Conservation (phyloP, 768 basidiomycete species). For the Psilocybe cyanescens region DNA sequence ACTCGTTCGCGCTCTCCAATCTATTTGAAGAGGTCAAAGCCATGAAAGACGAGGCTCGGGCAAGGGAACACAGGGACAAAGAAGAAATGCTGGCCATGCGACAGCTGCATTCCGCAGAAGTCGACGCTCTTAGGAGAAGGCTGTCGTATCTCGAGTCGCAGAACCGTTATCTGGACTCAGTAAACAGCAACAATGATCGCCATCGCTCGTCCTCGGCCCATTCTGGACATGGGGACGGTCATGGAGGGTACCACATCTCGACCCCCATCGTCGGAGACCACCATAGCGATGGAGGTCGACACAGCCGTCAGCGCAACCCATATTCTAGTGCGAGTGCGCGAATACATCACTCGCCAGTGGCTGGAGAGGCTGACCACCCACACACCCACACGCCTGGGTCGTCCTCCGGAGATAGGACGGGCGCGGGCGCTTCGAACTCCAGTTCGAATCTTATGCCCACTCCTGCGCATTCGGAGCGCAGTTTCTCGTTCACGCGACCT, state of each 20-base stretch:
- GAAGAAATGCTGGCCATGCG: constrained; percentile 26
- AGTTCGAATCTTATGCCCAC: constrained; percentile 2
- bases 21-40: constrained; percentile 25
- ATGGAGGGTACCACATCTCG: neutral
- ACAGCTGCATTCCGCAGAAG: constrained; percentile 26
- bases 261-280: neutral
- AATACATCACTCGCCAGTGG: neutral
- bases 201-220: neutral
- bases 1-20: constrained; percentile 11
- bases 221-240: neutral
- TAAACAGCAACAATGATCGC: neutral
- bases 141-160: constrained; percentile 27
- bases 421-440: neutral
- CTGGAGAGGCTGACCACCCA: neutral
- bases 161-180: constrained; percentile 9
- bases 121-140: constrained; percentile 26
- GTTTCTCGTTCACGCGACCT: constrained; percentile 8
- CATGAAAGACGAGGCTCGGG: constrained; percentile 21
- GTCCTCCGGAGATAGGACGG: neutral
- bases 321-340: neutral
- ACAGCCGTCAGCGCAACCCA: neutral
- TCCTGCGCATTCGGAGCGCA: constrained; percentile 13
- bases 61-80: constrained; percentile 19
- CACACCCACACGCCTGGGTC: neutral
- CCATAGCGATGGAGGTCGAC: neutral